Evolutionary conservation across 78 protist genomes (phyloP).

Genomic region (Capsaspora owczarzaki): DNA sequence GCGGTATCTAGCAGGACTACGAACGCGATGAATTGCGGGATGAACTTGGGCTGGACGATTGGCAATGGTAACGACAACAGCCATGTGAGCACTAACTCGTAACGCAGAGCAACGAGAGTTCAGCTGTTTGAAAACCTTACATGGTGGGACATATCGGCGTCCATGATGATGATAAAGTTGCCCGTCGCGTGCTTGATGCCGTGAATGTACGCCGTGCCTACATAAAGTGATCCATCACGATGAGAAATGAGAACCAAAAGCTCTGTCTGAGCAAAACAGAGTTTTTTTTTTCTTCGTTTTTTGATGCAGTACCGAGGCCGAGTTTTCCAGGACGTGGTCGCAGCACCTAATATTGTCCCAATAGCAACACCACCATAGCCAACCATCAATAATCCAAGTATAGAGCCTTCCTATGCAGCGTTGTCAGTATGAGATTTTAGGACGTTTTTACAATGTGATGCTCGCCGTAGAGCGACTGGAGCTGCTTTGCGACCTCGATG

Average conservation of each 20-base stretch:
- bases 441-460: slow-evolving; percentile 26
- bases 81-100: no score
- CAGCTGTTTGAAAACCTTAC: background rate
- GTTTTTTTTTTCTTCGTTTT: no score
- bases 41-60: slow-evolving; percentile 66
- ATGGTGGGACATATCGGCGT: slow-evolving; percentile 87
- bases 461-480: slow-evolving; percentile 62
- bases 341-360: slow-evolving; percentile 18
- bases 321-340: slow-evolving; percentile 66
- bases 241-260: background rate
- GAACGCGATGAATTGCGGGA: slow-evolving; percentile 69
- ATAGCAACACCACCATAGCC: no score
- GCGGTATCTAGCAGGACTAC: no score
- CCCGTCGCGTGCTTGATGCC: slow-evolving; percentile 76
- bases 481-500: slow-evolving; percentile 54
- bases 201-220: slow-evolving; percentile 68
- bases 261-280: no score
- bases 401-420: no score
- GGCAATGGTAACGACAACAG: background rate
- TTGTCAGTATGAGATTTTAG: background rate
- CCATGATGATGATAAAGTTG: slow-evolving; percentile 80
- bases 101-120: no score
- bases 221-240: background rate
- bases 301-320: slow-evolving; percentile 80
- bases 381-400: no score